Evolutionary conservation across 257 asterid genomes (phyloP), one percentile per base, ranked within the genome.

Genomic region (Osmanthus fragrans): DNA sequence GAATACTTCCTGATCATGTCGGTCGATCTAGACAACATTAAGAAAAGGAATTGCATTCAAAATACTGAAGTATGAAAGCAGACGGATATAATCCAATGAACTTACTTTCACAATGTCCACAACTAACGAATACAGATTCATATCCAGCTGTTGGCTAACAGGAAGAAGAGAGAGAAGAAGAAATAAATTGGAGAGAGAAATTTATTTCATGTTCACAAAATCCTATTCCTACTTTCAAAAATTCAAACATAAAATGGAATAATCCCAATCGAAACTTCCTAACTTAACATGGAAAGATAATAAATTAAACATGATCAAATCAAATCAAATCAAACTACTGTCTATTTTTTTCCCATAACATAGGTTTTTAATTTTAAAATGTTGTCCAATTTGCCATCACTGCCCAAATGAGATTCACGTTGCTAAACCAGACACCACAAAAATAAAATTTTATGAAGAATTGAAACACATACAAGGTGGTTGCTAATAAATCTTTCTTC

Each of bases 401-500:
- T n/a, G n/a, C n/a, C n/a, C n/a, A n/a, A n/a, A n/a, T n/a, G n/a
- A n/a, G n/a, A n/a, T n/a, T n/a, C n/a, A n/a, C n/a, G n/a, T n/a
- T n/a, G n/a, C n/a, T n/a, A n/a, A n/a, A n/a, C n/a, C n/a, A 76
- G 4, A 7, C 39, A 18, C 29, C 29, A 30, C 3, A 7, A 37
- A 73, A 32, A 39, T 60, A 39, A 70, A 73, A 74, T 64, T 19
- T 21, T 67, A 73, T 11, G 36, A 72, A 69, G 56, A 47, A 47
- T 12, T 58, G 30, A 9, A 58, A 58, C 25, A 69, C 96, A 33
- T 90, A 95, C 99, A 95, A 88, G 65, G 86, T 80, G 76, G 92
- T 81, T 18, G 86, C 92, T 86, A 89, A 73, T 71, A 95, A 87
- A 79, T 89, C 90, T 71, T 78, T 91, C 84, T 85, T 93, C 73